Evolutionary conservation across 805 yeast genomes (phyloP).

Genomic region (Pichia phayaonensis): DNA sequence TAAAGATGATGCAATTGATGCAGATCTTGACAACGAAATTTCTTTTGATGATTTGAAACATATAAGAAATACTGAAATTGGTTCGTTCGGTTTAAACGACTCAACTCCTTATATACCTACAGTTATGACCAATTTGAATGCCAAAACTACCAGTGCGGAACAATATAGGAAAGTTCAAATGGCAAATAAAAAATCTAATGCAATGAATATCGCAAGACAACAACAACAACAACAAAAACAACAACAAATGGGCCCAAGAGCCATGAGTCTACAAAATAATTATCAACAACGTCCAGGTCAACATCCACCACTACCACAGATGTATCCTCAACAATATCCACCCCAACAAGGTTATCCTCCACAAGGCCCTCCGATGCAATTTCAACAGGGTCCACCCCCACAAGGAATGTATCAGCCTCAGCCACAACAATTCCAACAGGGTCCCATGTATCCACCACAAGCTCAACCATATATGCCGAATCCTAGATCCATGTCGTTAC

Average conservation of each 20-base stretch:
- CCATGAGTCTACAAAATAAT: constrained; percentile 27
- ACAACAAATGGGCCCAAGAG: constrained; percentile 23
- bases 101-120: constrained; percentile 76
- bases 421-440: neutral
- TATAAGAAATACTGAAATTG: constrained; percentile 55
- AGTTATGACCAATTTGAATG: constrained; percentile 31
- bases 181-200: constrained; percentile 54
- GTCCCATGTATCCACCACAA: neutral
- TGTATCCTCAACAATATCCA: neutral
- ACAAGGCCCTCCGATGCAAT: neutral
- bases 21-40: constrained; percentile 30
- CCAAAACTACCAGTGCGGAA: constrained; percentile 33
- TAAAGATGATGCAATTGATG: constrained; percentile 17
- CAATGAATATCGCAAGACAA: constrained; percentile 24
- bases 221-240: constrained; percentile 7
- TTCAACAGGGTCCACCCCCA: neutral
- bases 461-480: neutral
- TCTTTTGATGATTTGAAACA: constrained; percentile 61
- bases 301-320: neutral
- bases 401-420: neutral
- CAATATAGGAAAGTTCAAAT: constrained; percentile 67
- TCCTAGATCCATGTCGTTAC: constrained; percentile 12
- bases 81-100: constrained; percentile 33
- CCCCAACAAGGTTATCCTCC: neutral
- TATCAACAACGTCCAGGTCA: neutral